phyloP scores from a whole-genome alignment of 768 basidiomycete species.

The Holtermanniella nyarrowii region DNA sequence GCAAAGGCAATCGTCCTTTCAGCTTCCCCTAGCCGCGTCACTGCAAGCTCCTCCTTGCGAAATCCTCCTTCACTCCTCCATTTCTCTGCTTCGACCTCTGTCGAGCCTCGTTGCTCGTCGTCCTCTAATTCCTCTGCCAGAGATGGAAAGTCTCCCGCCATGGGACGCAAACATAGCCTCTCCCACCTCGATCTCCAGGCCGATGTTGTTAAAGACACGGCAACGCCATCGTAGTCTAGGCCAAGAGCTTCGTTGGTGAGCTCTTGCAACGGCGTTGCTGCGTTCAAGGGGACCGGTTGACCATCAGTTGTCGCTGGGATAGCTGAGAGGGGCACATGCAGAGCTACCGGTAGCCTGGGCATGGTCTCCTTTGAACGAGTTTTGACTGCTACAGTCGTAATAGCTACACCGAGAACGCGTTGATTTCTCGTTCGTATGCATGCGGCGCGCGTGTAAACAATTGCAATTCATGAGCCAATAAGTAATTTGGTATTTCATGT shows the following conservation, averaged over 20 bases:
- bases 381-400: no score
- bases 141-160: constrained; percentile 25
- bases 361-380: background rate
- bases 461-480: no score
- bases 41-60: constrained; percentile 70
- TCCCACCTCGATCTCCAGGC: constrained; percentile 82
- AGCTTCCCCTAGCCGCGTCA: constrained; percentile 62
- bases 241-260: constrained; percentile 21
- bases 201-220: constrained; percentile 77
- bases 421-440: no score
- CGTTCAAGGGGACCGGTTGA: constrained; percentile 1
- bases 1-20: constrained; percentile 55
- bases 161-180: constrained; percentile 60
- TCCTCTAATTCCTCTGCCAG: constrained; percentile 32
- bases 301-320: background rate
- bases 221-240: constrained; percentile 62
- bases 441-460: no score
- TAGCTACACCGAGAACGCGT: no score
- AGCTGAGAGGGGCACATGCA: constrained; percentile 5
- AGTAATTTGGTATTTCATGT: no score
- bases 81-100: constrained; percentile 55
- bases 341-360: constrained; percentile 9
- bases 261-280: constrained; percentile 20
- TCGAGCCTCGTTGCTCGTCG: constrained; percentile 38
- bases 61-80: constrained; percentile 82